A percentile compares a stretch with the other conserved stretches of the same genome.
These are phyloP conservation scores for Amanita exitialis DNA, from an alignment of 768 basidiomycete species.

Conservation along the genomic window DNA sequence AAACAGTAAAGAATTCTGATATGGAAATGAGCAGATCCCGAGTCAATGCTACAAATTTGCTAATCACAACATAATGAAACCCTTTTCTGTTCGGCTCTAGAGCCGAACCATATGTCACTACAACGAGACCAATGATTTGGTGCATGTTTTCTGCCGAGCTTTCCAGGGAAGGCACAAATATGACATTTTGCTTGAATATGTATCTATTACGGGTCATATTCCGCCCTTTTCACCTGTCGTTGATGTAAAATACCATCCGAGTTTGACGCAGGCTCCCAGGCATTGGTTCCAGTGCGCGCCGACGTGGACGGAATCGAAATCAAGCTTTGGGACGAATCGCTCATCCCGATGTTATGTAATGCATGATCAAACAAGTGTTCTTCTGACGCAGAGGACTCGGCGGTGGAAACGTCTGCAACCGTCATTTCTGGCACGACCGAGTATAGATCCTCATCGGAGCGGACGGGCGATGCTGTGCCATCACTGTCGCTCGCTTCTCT, in stretches of 20 bases:
- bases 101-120: neutral
- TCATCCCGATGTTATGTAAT: neutral
- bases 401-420: neutral
- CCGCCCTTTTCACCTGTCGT: neutral
- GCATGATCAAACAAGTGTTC: neutral
- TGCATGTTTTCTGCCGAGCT: neutral
- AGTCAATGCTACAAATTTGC: neutral
- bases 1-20: conserved; percentile 3
- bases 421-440: neutral
- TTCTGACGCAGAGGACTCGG: conserved; percentile 4
- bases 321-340: conserved; percentile 1
- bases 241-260: conserved; percentile 5
- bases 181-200: neutral
- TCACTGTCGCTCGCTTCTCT: conserved; percentile 1
- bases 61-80: neutral
- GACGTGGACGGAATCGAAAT: neutral
- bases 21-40: neutral
- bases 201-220: conserved; percentile 4
- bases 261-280: neutral
- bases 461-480: neutral
- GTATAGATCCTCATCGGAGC: conserved; percentile 5
- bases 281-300: neutral
- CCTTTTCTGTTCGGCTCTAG: neutral
- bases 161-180: neutral
- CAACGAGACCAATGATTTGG: neutral